Conservation (phyloP, 176 grass and related monocot genomes). For the Carex scoparia region DNA sequence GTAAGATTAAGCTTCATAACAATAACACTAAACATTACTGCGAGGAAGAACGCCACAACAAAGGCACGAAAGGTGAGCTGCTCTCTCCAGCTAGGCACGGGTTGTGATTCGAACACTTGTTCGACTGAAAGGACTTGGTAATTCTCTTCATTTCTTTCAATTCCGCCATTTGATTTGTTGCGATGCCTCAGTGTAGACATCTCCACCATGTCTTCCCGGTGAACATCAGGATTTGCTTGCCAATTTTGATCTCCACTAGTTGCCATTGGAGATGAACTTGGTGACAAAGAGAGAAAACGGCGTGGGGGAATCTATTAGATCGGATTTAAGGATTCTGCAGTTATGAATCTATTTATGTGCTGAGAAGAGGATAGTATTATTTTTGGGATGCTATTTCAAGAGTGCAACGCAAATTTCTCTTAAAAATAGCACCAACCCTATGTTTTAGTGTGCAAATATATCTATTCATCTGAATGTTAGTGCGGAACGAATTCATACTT, state of each 20-base stretch:
- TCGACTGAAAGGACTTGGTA: conserved; percentile 33
- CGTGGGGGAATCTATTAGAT: conserved; percentile 23
- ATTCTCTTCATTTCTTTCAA: background rate
- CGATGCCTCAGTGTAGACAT: conserved; percentile 29
- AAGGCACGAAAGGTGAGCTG: conserved; percentile 71
- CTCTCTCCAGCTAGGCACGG: conserved; percentile 54
- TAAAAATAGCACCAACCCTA: background rate
- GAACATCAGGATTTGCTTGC: background rate
- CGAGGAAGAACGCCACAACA: conserved; percentile 44
- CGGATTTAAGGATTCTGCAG: background rate
- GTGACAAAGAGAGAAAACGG: background rate
- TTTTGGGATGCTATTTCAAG: background rate
- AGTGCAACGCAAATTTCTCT: background rate
- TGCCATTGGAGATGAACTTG: conserved; percentile 33
- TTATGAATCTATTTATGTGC: conserved; percentile 16
- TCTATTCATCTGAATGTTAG: background rate
- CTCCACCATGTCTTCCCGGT: conserved; percentile 16
- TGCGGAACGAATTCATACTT: background rate
- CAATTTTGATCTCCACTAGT: background rate
- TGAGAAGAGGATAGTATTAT: background rate
- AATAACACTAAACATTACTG: conserved; percentile 54
- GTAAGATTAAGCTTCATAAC: conserved; percentile 89
- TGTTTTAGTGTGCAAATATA: background rate
- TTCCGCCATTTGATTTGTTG: conserved; percentile 11
- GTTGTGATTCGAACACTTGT: conserved; percentile 32